Evolutionary conservation across 257 asterid genomes (phyloP).

Genomic region (Rubia yunnanensis): DNA sequence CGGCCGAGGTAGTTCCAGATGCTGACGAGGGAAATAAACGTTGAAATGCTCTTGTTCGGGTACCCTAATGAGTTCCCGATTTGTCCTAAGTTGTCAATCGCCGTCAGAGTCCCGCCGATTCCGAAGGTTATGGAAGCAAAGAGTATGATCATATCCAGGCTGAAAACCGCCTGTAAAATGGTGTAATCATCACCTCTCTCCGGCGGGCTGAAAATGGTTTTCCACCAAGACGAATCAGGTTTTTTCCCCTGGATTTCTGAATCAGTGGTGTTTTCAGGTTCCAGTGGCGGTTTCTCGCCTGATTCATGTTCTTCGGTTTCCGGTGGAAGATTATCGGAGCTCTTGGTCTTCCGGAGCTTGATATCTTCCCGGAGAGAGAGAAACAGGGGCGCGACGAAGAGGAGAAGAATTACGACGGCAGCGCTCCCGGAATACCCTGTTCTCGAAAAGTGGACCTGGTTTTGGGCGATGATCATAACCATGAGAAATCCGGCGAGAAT

Average conservation of each 20-base stretch:
- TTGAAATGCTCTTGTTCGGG: slow-evolving; percentile 28
- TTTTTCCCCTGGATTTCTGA: slow-evolving; percentile 9
- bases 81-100: slow-evolving; percentile 40
- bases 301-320: slow-evolving; percentile 8
- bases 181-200: slow-evolving; percentile 37
- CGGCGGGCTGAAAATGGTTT: slow-evolving; percentile 31
- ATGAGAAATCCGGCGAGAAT: slow-evolving; percentile 43
- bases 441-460: slow-evolving; percentile 16
- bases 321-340: slow-evolving; percentile 1
- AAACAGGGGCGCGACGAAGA: slow-evolving; percentile 22
- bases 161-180: slow-evolving; percentile 34
- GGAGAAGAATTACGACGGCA: slow-evolving; percentile 25
- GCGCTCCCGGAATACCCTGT: slow-evolving; percentile 29
- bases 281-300: not conserved
- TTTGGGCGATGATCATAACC: slow-evolving; percentile 36
- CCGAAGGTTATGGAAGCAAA: slow-evolving; percentile 36
- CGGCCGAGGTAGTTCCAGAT: slow-evolving; percentile 46
- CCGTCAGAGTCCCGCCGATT: slow-evolving; percentile 41
- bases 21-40: slow-evolving; percentile 41
- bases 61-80: slow-evolving; percentile 36
- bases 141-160: slow-evolving; percentile 32
- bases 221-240: slow-evolving; percentile 24
- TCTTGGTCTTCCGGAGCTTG: slow-evolving; percentile 22
- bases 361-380: slow-evolving; percentile 33
- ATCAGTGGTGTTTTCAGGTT: not conserved